Conservation (phyloP, 2,329 filamentous ascomycete species). For the Nigrospora osmanthi region DNA sequence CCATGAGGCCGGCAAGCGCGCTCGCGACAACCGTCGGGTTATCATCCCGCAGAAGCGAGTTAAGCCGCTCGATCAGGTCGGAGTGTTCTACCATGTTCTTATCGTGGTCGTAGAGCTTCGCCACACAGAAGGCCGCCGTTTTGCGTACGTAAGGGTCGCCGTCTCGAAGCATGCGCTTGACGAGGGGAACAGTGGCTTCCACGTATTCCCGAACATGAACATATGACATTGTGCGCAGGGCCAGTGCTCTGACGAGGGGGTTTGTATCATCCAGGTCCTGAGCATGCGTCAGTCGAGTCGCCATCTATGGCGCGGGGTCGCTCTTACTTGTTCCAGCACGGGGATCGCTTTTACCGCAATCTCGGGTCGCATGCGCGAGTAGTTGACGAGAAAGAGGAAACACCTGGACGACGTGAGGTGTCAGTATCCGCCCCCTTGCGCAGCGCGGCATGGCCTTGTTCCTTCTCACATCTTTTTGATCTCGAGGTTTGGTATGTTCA, state of each 20-base stretch:
- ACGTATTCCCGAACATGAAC: constrained; percentile 95
- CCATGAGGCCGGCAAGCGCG: constrained; percentile 82
- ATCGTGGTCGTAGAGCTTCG: constrained; percentile 97
- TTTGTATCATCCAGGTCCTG: constrained; percentile 92
- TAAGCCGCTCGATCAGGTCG: constrained; percentile 86
- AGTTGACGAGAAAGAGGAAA: constrained; percentile 95
- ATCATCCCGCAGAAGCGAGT: constrained; percentile 84
- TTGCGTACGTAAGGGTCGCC: constrained; percentile 94
- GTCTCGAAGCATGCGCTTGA: constrained; percentile 78
- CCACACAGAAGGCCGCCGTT: constrained; percentile 91
- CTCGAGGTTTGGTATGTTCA: constrained; percentile 89
- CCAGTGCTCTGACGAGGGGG: constrained; percentile 84
- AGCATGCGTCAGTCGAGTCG: constrained; percentile 8
- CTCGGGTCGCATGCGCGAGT: constrained; percentile 88
- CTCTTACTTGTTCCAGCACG: constrained; percentile 66
- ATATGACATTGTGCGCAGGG: constrained; percentile 92
- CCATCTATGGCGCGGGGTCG: not conserved
- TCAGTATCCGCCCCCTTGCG: constrained; percentile 4
- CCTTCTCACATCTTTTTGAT: constrained; percentile 91
- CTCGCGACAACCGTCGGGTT: constrained; percentile 97
- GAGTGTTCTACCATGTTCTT: constrained; percentile 81
- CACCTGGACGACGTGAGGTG: constrained; percentile 56
- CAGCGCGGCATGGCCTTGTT: constrained; percentile 2
- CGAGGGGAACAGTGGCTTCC: constrained; percentile 76
- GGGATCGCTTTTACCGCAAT: constrained; percentile 89